phyloP scores from a whole-genome alignment of 371 early-diverging fungal genomes.

The Encephalitozoon cuniculi region DNA sequence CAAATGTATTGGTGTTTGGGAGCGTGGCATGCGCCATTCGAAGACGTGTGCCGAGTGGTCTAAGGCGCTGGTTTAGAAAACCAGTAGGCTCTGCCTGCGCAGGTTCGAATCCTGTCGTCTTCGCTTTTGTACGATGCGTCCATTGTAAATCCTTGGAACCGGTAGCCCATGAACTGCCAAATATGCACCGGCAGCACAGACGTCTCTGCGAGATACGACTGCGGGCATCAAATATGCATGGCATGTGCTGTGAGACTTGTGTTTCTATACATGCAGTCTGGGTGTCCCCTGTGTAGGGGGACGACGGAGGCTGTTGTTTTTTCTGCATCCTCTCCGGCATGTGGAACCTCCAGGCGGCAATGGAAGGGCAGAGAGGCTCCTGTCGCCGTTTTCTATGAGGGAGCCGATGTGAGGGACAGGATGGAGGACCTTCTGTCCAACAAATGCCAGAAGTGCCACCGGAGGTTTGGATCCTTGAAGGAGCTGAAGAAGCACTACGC shows the following conservation, averaged over 20 bases:
- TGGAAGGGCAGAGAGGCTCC: neutral
- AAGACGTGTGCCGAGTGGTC: slow-evolving; percentile 53
- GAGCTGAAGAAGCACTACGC: slow-evolving; percentile 50
- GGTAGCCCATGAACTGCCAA: slow-evolving; percentile 46
- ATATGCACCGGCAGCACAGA: slow-evolving; percentile 23
- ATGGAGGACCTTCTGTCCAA: slow-evolving; percentile 31
- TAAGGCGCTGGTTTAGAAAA: slow-evolving; percentile 51
- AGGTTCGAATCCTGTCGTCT: slow-evolving; percentile 51
- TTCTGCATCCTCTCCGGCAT: neutral
- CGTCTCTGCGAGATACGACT: slow-evolving; percentile 32
- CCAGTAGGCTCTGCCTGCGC: slow-evolving; percentile 30
- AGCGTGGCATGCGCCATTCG: neutral
- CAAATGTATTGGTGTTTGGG: too few species aligned
- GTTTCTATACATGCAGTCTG: slow-evolving; percentile 22
- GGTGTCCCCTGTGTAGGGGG: slow-evolving; percentile 44
- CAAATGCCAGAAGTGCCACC: slow-evolving; percentile 48
- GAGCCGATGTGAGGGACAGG: slow-evolving; percentile 20
- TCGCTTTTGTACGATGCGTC: slow-evolving; percentile 17
- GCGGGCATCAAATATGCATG: slow-evolving; percentile 45
- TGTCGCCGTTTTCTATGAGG: neutral
- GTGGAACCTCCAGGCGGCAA: neutral
- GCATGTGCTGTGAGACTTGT: slow-evolving; percentile 38
- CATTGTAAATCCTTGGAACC: neutral
- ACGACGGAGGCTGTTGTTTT: neutral
- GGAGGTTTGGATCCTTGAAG: slow-evolving; percentile 25